Evolutionary conservation across 331 rosid genomes (phyloP), one percentile per base, ranked within the genome.

Genomic region (Rosa hybrid): DNA sequence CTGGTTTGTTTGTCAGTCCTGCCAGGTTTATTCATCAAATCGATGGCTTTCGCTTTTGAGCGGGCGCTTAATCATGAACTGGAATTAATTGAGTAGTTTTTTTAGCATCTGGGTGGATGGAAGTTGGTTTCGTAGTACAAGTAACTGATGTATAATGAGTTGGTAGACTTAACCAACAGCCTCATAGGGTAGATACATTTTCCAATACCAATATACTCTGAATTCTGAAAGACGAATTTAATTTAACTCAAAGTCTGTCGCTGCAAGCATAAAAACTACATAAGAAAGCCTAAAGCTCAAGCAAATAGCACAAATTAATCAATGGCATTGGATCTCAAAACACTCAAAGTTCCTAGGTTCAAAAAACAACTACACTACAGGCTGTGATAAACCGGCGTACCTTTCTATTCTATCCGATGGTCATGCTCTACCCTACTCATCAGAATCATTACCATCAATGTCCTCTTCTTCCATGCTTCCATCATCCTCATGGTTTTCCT

Each of bases 381-480:
- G 21, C 49, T n/a, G 44, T 20, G 27, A 65, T 18, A 23, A 42
- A 23, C 25, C 5, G 50, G 38, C 11, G 7, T 51, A 65, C 69
- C 71, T 74, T 41, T 30, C 30, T 75, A 23, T 25, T 69, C 14
- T 14, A 46, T 73, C 16, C 30, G 13, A 73, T 63, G 18, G 20
- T 45, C 12, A 62, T 8, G 53, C 53, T 65, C 82, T 51, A 25
- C 81, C 21, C 17, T 42, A 76, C 56, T 78, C 63, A 45, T 78
- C 79, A 11, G 17, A 62, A 72, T 54, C 30, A 12, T 72, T 75
- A 48, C 49, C 63, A 8, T 82, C 59, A 5, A 12, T 20, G 12
- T 73, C 76, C 12, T 77, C 80, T 10, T 62, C 72, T 46, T 53
- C 70, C 38, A 76, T 16, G 54, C 25, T 48, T 27, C 64, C 21